Evolutionary conservation across 169 alveolate genomes (phyloP).

Genomic region (Cyclospora cayetanensis): DNA sequence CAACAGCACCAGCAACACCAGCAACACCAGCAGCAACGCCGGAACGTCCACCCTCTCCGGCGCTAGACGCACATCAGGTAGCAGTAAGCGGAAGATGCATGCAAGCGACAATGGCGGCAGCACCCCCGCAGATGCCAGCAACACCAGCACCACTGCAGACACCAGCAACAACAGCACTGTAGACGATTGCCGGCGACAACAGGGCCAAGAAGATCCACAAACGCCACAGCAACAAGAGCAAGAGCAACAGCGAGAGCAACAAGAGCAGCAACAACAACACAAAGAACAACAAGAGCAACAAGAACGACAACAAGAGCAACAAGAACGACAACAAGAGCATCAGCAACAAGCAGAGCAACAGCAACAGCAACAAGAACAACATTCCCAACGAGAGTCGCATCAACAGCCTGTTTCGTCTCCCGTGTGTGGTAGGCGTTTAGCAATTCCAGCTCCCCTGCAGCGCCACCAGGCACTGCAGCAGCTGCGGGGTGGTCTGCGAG

Average conservation of each 20-base stretch:
- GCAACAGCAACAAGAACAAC: neutral
- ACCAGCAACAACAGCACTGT: neutral
- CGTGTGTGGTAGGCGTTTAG: too few relatives aligned
- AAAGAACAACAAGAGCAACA: neutral
- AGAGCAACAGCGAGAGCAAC: neutral
- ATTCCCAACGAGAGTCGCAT: neutral
- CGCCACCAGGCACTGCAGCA: slow-evolving; percentile 35
- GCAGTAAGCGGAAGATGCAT: neutral
- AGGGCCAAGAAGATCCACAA: neutral
- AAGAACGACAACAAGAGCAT: neutral
- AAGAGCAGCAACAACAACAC: slow-evolving; percentile 5
- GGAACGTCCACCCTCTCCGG: neutral
- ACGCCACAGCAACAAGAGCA: neutral
- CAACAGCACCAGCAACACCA: slow-evolving; percentile 46
- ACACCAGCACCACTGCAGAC: neutral
- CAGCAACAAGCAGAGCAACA: neutral
- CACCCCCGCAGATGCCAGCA: neutral
- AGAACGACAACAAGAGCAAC: neutral
- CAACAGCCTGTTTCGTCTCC: neutral
- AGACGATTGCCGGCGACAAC: neutral
- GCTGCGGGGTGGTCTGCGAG: slow-evolving; percentile 15
- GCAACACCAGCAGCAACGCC: neutral
- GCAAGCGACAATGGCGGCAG: neutral
- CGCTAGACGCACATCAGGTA: neutral
- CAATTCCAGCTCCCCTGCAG: neutral